A percentile compares a stretch with the other conserved stretches of the same genome.
Conservation (phyloP, 148 eudicot genomes). For the Persicaria maculosa region DNA sequence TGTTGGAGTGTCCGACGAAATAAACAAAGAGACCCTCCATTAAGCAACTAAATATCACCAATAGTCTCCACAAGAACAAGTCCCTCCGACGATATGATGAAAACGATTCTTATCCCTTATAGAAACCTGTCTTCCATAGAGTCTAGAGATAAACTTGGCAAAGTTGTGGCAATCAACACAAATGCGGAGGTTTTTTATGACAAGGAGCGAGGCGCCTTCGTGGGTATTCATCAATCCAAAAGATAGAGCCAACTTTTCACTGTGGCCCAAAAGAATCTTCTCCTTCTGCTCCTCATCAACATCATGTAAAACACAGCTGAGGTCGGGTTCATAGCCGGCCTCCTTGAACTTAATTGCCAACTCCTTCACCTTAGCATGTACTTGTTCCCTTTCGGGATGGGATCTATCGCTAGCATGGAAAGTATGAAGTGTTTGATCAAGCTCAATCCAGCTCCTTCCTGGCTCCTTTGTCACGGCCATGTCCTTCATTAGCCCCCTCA, state of each 20-base stretch:
- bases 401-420: slow-evolving; percentile 61
- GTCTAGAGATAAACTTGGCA: slow-evolving; percentile 53
- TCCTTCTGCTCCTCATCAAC: slow-evolving; percentile 86
- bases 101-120: slow-evolving; percentile 51
- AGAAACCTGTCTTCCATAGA: slow-evolving; percentile 14
- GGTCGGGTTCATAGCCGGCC: slow-evolving; percentile 69
- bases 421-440: slow-evolving; percentile 57
- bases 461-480: slow-evolving; percentile 65
- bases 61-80: slow-evolving; percentile 69
- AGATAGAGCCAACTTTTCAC: slow-evolving; percentile 74
- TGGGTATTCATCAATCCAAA: slow-evolving; percentile 46
- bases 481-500: slow-evolving; percentile 59
- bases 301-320: slow-evolving; percentile 59
- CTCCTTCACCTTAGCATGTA: slow-evolving; percentile 51
- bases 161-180: slow-evolving; percentile 89
- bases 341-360: slow-evolving; percentile 39
- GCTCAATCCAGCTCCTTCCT: slow-evolving; percentile 83
- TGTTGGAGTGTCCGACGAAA: too few species aligned
- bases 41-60: slow-evolving; percentile 33
- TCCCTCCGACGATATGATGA: slow-evolving; percentile 57
- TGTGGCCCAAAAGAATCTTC: slow-evolving; percentile 65
- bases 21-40: too few species aligned
- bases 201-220: slow-evolving; percentile 41
- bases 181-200: slow-evolving; percentile 72
- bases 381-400: slow-evolving; percentile 58